Evolutionary conservation across 73 alveolate genomes (phyloP).

Genomic region (Diophrys appendiculata): DNA sequence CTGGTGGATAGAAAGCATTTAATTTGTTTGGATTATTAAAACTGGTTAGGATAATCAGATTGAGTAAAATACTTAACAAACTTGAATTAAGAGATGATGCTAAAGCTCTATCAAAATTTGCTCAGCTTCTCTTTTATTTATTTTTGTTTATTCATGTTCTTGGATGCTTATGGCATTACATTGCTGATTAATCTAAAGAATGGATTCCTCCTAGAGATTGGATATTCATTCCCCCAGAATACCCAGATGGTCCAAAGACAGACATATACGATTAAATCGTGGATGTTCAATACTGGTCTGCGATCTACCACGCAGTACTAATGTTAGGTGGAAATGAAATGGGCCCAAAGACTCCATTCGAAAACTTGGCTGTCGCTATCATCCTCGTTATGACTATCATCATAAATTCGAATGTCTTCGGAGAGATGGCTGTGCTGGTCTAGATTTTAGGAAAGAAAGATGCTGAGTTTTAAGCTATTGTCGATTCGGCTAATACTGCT

Average conservation of each 20-base stretch:
- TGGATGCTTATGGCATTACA: slow-evolving; percentile 19
- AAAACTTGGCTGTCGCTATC: neutral
- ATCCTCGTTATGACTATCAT: slow-evolving; percentile 13
- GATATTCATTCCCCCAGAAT: neutral
- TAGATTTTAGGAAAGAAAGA: neutral
- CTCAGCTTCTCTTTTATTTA: slow-evolving; percentile 37
- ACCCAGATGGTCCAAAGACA: neutral
- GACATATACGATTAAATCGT: neutral
- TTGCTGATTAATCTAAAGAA: slow-evolving; percentile 10
- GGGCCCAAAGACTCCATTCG: slow-evolving; percentile 22
- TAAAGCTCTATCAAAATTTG: slow-evolving; percentile 14
- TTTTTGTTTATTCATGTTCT: slow-evolving; percentile 17
- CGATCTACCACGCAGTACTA: slow-evolving; percentile 22
- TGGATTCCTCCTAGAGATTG: slow-evolving; percentile 45
- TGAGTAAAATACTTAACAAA: slow-evolving; percentile 28
- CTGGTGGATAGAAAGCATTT: neutral
- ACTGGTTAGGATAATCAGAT: slow-evolving; percentile 42
- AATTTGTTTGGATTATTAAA: slow-evolving; percentile 40
- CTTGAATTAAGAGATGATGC: slow-evolving; percentile 50
- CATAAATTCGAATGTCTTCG: slow-evolving; percentile 19
- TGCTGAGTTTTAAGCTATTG: neutral
- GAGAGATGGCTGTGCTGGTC: slow-evolving; percentile 17
- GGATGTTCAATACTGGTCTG: slow-evolving; percentile 11
- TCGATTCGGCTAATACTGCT: slow-evolving; percentile 32
- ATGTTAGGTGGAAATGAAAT: slow-evolving; percentile 18